Evolutionary conservation across 768 basidiomycete genomes (phyloP), one percentile per base, ranked within the genome.

Genomic region (Ramaria sp.): DNA sequence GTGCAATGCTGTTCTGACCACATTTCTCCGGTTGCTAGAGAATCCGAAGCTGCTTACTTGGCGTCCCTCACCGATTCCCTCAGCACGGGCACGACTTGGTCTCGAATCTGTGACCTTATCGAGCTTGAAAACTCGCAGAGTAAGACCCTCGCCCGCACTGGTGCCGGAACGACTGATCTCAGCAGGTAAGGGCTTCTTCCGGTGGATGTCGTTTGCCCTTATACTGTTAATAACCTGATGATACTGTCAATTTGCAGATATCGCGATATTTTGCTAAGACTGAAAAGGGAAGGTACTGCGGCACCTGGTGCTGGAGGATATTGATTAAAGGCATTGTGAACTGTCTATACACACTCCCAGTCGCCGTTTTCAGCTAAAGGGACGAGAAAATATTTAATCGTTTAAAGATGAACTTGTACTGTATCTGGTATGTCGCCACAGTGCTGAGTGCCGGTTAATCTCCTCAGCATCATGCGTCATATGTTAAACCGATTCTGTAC

Each of bases 71-170:
- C 79, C 20, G 83, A 83, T 47, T 79, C 82, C 9, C 80, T 98
- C 49, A 84, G 90, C 0, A 75, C 78, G 52, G 96, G 95, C 24
- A 96, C 95, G 20, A 95, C 93, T 7, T 99, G 95, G 95, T 82
- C 92, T 61, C 85, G 96, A 36, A 95, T 99, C 64, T 86, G 84
- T 65, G 82, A 82, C 25, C 69, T 83, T 49, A 70, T 96, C 58
- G 90, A 94, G 61, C 76, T 99, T 36, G 82, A 95, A 67, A 97
- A 98, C 67, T 96, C 93, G 52, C 92, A 98, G 69, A 93, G 89
- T 75, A 99, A 98, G 74, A 97, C 93, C 3, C 75, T 91, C 61
- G 84, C 93, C 16, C 80, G 92, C 43, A 79, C 87, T 30, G 90
- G 90, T 13, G 72, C 88, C 10, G 87, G 87, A 5, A 92, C 93